Conservation (phyloP, 495 filamentous ascomycete genomes). For the Penicillium antarcticum region DNA sequence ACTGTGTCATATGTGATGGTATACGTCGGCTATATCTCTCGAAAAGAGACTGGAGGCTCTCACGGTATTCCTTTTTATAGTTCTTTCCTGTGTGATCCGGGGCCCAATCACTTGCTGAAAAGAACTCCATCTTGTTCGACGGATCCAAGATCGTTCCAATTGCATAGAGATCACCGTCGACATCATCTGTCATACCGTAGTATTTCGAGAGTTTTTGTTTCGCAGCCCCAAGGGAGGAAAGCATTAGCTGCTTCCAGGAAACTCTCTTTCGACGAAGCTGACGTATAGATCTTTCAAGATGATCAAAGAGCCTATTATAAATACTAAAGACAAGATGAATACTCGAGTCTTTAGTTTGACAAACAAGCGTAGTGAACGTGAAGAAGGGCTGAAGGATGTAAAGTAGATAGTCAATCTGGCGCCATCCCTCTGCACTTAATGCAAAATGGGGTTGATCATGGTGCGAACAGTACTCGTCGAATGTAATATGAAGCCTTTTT, state of each 20-base stretch:
- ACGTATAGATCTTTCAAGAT: neutral
- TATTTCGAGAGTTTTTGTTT: constrained; percentile 4
- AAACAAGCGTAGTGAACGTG: constrained; percentile 1
- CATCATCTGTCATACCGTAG: constrained; percentile 1
- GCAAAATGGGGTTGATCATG: constrained; percentile 8
- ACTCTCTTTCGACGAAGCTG: neutral
- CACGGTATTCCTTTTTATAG: neutral
- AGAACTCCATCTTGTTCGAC: constrained; percentile 17
- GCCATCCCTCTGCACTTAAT: constrained; percentile 10
- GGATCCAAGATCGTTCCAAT: constrained; percentile 14
- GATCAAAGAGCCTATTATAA: constrained; percentile 8
- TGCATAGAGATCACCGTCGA: constrained; percentile 9
- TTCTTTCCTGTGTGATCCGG: neutral
- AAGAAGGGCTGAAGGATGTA: constrained; percentile 5
- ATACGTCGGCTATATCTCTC: neutral
- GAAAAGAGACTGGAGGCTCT: constrained; percentile 1
- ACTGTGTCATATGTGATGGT: no score
- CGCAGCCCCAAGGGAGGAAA: neutral
- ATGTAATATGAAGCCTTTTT: constrained; percentile 1
- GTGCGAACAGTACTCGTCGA: constrained; percentile 5
- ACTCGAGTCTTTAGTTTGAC: constrained; percentile 9
- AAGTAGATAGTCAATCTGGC: constrained; percentile 15
- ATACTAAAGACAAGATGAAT: constrained; percentile 8
- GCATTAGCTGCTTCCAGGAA: constrained; percentile 5
- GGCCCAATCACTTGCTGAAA: constrained; percentile 11